phyloP scores from a whole-genome alignment of 495 filamentous ascomycete genomes.

The Neurospora tetraspora region DNA sequence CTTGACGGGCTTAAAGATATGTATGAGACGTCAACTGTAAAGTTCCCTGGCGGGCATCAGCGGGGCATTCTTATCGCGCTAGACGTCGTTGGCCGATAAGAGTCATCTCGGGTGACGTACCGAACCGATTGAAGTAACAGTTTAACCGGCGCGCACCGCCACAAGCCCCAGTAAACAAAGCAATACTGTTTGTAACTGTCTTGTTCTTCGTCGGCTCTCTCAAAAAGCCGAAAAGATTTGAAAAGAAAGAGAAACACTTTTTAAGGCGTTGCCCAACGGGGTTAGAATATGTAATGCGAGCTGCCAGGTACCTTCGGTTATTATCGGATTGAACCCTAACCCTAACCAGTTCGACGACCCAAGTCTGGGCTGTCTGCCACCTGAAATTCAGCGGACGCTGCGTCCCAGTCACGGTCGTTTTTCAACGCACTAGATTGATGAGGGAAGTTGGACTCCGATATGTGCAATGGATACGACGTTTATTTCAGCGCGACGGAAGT shows the following conservation, averaged over 20 bases:
- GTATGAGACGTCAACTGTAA: background rate
- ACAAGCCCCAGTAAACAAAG: background rate
- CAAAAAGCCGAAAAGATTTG: background rate
- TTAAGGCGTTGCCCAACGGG: background rate
- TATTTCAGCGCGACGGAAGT: too few relatives aligned
- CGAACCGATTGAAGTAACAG: background rate
- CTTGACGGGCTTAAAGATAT: background rate
- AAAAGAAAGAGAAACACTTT: background rate
- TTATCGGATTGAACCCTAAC: conserved; percentile 6
- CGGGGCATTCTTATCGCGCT: conserved; percentile 8
- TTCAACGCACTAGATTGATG: background rate
- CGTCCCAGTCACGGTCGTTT: background rate
- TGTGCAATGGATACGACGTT: too few relatives aligned
- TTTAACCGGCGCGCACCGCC: background rate
- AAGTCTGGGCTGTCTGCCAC: background rate
- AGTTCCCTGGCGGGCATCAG: background rate
- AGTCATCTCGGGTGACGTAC: conserved; percentile 9
- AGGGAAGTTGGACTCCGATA: background rate
- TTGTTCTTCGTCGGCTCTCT: background rate
- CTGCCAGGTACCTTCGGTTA: background rate
- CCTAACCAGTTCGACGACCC: background rate
- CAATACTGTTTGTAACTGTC: background rate
- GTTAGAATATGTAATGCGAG: background rate
- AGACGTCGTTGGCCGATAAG: conserved; percentile 13
- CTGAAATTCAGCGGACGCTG: background rate